Conservation (phyloP, 2,329 filamentous ascomycete genomes). For the Cordyceps militaris region DNA sequence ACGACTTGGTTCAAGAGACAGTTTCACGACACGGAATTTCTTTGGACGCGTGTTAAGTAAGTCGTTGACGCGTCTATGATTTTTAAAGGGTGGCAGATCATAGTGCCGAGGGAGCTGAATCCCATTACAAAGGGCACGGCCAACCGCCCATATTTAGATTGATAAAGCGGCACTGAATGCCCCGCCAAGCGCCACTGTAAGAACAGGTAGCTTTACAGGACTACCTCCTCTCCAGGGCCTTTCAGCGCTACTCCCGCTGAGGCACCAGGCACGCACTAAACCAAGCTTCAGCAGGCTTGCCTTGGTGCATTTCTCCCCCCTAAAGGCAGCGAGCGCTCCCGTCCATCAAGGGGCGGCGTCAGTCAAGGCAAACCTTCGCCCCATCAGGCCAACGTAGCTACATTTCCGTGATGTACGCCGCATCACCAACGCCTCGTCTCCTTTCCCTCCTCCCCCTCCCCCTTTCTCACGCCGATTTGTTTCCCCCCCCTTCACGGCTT, state of each 20-base stretch:
- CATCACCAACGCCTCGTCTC: constrained; percentile 15
- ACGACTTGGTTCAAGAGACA: not conserved
- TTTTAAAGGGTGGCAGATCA: not conserved
- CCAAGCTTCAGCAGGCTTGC: not conserved
- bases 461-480: constrained; percentile 9
- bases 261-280: not conserved
- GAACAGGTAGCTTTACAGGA: too few species aligned
- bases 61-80: not conserved
- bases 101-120: not conserved
- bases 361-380: constrained; percentile 6
- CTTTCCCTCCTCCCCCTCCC: constrained; percentile 9
- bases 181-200: not conserved
- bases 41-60: not conserved
- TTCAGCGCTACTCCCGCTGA: constrained; percentile 5
- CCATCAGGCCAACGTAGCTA: constrained; percentile 34
- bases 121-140: not conserved
- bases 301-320: not conserved
- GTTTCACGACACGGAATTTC: not conserved
- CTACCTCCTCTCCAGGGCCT: too few species aligned
- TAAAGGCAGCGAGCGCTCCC: not conserved
- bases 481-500: constrained; percentile 8
- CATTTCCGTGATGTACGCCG: constrained; percentile 24
- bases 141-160: not conserved
- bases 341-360: not conserved
- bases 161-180: not conserved